Conservation (phyloP, 169 alveolate species). For the Eimeria sp. region DNA sequence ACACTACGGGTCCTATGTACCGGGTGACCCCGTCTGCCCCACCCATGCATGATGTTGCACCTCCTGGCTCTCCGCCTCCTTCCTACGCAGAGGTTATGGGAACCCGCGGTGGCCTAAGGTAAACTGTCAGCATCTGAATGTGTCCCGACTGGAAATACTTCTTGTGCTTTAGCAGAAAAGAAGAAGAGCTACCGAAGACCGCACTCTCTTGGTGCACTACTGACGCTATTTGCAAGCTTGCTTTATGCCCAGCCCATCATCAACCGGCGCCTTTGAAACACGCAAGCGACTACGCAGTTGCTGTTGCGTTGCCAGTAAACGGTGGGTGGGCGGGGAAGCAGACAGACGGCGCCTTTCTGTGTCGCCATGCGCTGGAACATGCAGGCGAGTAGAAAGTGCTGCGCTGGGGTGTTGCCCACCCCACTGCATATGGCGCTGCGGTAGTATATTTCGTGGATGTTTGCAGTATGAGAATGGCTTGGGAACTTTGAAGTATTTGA, state of each 20-base stretch:
- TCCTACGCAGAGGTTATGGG: background rate
- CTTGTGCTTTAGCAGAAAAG: background rate
- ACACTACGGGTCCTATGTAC: too few relatives aligned
- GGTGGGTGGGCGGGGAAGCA: background rate
- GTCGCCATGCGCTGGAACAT: background rate
- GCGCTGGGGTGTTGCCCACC: background rate
- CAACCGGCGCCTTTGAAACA: background rate
- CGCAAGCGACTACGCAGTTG: background rate
- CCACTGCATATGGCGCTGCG: background rate
- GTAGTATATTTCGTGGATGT: background rate
- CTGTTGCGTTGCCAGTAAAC: background rate
- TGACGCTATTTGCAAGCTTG: background rate
- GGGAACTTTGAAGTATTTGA: background rate
- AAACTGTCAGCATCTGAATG: background rate
- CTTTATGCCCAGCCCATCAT: background rate
- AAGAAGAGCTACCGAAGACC: background rate
- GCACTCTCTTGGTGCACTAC: background rate
- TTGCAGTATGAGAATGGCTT: background rate
- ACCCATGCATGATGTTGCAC: background rate
- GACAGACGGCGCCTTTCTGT: background rate
- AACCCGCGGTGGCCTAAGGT: background rate
- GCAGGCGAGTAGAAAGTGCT: background rate
- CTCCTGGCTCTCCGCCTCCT: background rate
- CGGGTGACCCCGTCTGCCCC: conserved; percentile 13
- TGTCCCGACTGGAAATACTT: background rate